Evolutionary conservation across 176 grass and related monocot genomes (phyloP), one percentile per base, ranked within the genome.

Genomic region (Oryza rufipogon): DNA sequence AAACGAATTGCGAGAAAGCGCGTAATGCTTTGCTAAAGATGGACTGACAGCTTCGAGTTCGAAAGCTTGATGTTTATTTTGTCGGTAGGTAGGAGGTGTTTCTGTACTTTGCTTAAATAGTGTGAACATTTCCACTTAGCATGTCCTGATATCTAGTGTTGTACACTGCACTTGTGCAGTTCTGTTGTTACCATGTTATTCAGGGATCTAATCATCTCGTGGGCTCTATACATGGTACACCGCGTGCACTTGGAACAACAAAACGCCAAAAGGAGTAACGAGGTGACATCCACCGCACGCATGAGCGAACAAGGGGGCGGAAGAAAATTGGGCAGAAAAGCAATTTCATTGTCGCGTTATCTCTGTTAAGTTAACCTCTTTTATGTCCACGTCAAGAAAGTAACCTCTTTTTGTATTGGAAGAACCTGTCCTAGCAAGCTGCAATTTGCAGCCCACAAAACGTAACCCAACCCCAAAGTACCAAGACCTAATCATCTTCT

Each of bases 331-430:
- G 84, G 15, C 7, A 51, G 8, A 42, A 80, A 80, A 22, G 60
- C 58, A 80, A 42, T 74, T 74, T 64, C 69, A 74, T 44, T n/a
- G 84, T 74, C 77, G 58, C 74, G 60, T 74, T 80, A 66, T 86
- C 64, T 56, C 9, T 76, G 46, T n/a, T 33, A 58, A 77, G 63
- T 58, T 16, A 23, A 15, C 63, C 8, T 67, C 44, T 66, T 77
- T 58, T 56, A 30, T 48, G 7, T 41, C 23, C 30, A n/a, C n/a
- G 70, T 86, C 77, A 74, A 86, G 41, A 86, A 86, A 80, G 69
- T 6, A 26, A n/a, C 54, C 3, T 38, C 7, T 77, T 79, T 79
- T 66, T 42, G 49, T 70, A 3, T 9, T 16, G 19, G 44, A 11
- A 52, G 28, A 15, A 6, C 26, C 52, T 75, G 69, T 80, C 76